Evolutionary conservation across 2,329 filamentous ascomycete species (phyloP), one percentile per base, ranked within the genome.

Genomic region (Arthroderma sp.): DNA sequence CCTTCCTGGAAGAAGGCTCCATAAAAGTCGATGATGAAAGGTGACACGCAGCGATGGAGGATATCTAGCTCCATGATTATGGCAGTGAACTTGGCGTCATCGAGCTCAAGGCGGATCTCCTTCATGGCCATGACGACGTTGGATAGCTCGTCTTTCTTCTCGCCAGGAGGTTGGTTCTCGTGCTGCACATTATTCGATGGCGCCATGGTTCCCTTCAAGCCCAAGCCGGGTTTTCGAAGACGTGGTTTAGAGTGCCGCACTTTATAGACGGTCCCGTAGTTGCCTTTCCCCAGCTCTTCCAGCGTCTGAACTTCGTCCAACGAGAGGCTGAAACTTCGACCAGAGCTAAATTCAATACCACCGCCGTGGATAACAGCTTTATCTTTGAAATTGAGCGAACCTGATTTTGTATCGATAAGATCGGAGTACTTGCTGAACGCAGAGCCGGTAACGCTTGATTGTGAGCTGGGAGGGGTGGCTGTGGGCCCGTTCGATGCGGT

Each of bases 1-100:
- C 91, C 89, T 68, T 98, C 91, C 60, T 98, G 91, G 72, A 95
- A 98, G 62, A 98, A 98, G 4, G 91, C 91, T 1, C 91, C 91
- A 61, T 96, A 98, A 57, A 98, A 98, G 60, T 98, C 89, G 62
- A 98, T 91, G 54, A 98, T 96, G 64, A 89, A 94, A 0, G 91
- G 89, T 1, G 87, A 95, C 3, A 91, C 73, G 58, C 91, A 98
- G 55, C 91, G 84, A 66, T 98, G 91, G 2, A 98, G 71, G 50
- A 98, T 89, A 57, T 98, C 86, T 40, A 98, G 72, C 65, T 98
- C 91, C 77, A 96, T 98, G 55, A 96, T 83, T 58, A 98, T 98
- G 33, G 89, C 88, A 5, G 85, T 82, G 60, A 98, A 94, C 63
- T 98, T 98, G 50, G 86, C 83, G 62, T 98, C 91, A 57, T 98